Conservation (phyloP, 108 stramenopile species). For the Cyclotella sp. region DNA sequence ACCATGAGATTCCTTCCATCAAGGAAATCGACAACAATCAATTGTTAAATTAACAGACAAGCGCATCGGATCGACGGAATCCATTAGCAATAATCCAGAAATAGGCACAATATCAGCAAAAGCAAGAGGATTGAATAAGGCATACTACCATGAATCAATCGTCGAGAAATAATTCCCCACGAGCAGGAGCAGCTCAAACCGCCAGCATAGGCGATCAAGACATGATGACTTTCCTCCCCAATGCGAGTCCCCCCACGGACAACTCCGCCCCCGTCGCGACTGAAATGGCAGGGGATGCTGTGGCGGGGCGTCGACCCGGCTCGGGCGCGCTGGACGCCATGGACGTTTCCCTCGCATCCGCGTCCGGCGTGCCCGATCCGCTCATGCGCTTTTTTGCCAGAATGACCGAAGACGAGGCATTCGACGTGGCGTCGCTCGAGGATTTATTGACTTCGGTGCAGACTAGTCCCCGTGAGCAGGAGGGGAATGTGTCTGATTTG, state of each 20-base stretch:
- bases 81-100: too few species aligned
- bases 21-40: too few species aligned
- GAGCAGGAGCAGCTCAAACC: constrained; percentile 49
- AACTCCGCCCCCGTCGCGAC: not conserved
- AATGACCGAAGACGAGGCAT: constrained; percentile 7
- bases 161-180: not conserved
- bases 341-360: not conserved
- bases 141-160: constrained; percentile 22
- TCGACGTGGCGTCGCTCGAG: constrained; percentile 2
- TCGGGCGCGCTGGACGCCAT: not conserved
- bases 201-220: constrained; percentile 54
- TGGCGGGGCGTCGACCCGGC: not conserved
- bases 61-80: too few species aligned
- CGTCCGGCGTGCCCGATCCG: constrained; percentile 19
- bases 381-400: not conserved
- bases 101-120: too few species aligned
- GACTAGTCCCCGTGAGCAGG: not conserved
- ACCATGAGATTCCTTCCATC: too few species aligned
- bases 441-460: constrained; percentile 12
- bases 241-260: not conserved
- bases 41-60: too few species aligned
- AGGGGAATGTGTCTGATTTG: not conserved
- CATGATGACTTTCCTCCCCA: constrained; percentile 59
- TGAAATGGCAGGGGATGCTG: not conserved
- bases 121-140: too few species aligned